phyloP scores from a whole-genome alignment of 306 rosid genomes.

The Casuarina equisetifolia region DNA sequence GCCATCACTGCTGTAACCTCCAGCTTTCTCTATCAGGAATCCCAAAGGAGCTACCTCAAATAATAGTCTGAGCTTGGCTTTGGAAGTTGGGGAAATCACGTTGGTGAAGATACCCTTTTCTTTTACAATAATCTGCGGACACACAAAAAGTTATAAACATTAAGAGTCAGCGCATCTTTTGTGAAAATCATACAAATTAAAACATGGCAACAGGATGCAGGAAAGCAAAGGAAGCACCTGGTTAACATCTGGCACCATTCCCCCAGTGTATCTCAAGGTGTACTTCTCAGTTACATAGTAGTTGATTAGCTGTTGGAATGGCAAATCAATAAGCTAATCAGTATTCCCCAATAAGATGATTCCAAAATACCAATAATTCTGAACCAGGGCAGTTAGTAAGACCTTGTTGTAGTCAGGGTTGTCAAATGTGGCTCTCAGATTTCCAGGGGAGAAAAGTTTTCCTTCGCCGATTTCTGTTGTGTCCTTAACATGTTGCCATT shows the following conservation, averaged over 20 bases:
- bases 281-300: slow-evolving; percentile 82
- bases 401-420: slow-evolving; percentile 86
- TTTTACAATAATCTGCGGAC: slow-evolving; percentile 78
- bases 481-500: slow-evolving; percentile 98
- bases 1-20: slow-evolving; percentile 96
- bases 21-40: slow-evolving; percentile 83
- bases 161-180: no score
- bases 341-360: not conserved
- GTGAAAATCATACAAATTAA: not conserved
- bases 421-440: slow-evolving; percentile 95
- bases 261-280: slow-evolving; percentile 97
- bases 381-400: not conserved
- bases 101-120: slow-evolving; percentile 95
- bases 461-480: slow-evolving; percentile 94
- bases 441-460: slow-evolving; percentile 97
- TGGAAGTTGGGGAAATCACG: slow-evolving; percentile 82
- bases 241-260: slow-evolving; percentile 99
- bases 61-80: slow-evolving; percentile 88
- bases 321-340: slow-evolving; percentile 30
- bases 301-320: slow-evolving; percentile 64
- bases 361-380: not conserved
- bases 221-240: slow-evolving; percentile 57
- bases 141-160: not conserved
- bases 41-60: slow-evolving; percentile 99
- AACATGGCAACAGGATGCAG: slow-evolving; percentile 12